These are phyloP conservation scores for Alternaria arbusti DNA, from an alignment of 2,329 filamentous ascomycete genomes.

Conservation along the genomic window DNA sequence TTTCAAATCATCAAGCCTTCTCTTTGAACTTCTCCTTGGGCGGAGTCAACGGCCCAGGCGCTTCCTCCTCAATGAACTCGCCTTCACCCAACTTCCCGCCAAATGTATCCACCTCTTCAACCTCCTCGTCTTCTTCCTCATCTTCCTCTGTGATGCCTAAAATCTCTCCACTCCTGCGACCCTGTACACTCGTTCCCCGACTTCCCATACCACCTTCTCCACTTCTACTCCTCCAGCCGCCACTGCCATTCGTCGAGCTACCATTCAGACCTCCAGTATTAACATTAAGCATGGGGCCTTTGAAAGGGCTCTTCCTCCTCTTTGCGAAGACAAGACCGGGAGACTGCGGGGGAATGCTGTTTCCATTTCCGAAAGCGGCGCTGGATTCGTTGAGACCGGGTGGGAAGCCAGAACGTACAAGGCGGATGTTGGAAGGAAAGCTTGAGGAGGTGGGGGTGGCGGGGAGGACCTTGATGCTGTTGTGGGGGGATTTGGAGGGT, in stretches of 20 bases:
- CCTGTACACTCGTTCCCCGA: constrained; percentile 65
- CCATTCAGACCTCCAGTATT: constrained; percentile 40
- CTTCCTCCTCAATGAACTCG: constrained; percentile 41
- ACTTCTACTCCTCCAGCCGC: constrained; percentile 7
- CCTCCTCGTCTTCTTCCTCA: constrained; percentile 53
- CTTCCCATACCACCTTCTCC: constrained; percentile 19
- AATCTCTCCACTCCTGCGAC: constrained; percentile 74
- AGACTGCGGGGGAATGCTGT: constrained; percentile 55
- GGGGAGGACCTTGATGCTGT: constrained; percentile 91
- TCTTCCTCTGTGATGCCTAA: constrained; percentile 62
- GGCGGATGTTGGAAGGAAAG: constrained; percentile 85
- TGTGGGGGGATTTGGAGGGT: constrained; percentile 78
- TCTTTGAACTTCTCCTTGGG: constrained; percentile 7
- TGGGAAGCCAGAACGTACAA: constrained; percentile 67
- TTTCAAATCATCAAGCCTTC: background rate
- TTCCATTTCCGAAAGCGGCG: constrained; percentile 57
- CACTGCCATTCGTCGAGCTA: background rate
- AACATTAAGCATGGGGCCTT: constrained; percentile 70
- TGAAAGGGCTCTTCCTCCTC: constrained; percentile 80
- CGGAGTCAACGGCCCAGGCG: constrained; percentile 8
- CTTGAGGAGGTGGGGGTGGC: constrained; percentile 75
- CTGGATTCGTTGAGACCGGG: constrained; percentile 35
- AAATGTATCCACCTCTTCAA: constrained; percentile 66
- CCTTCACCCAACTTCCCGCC: constrained; percentile 54
- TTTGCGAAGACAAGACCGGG: constrained; percentile 78